Percentiles rank a stretch among this genome's conserved stretches.
Evolutionary conservation across 2,329 filamentous ascomycete species (phyloP).

Genomic region (Fusarium irregulare): DNA sequence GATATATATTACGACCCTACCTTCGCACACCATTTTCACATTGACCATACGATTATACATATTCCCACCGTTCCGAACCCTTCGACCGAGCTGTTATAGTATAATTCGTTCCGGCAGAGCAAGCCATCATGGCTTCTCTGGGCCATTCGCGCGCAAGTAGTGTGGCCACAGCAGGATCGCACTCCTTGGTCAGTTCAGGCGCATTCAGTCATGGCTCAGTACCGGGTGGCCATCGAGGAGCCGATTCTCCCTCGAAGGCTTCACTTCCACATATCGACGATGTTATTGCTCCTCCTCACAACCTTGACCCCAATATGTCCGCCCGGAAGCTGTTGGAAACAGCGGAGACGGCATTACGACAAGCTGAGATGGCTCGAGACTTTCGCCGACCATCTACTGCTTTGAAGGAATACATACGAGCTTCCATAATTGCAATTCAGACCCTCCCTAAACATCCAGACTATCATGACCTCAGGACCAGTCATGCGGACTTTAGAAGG

Average conservation of each 20-base stretch:
- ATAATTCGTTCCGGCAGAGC: conserved; percentile 12
- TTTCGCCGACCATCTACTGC: conserved; percentile 78
- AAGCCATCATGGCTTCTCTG: conserved; percentile 43
- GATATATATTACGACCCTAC: conserved; percentile 17
- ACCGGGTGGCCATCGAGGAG: conserved; percentile 46
- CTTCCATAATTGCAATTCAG: conserved; percentile 81
- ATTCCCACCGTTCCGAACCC: conserved; percentile 2
- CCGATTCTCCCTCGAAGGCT: conserved; percentile 44
- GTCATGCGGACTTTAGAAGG: conserved; percentile 60
- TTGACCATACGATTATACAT: background rate
- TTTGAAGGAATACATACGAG: conserved; percentile 85
- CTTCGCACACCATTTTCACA: conserved; percentile 1
- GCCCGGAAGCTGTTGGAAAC: conserved; percentile 65
- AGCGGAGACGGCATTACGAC: conserved; percentile 65
- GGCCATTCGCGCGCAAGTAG: conserved; percentile 44
- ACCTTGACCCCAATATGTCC: conserved; percentile 62
- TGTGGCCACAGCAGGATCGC: conserved; percentile 43
- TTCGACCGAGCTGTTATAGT: conserved; percentile 23
- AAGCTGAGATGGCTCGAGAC: conserved; percentile 70
- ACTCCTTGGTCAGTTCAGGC: conserved; percentile 49
- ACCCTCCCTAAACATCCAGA: conserved; percentile 81
- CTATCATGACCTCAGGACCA: conserved; percentile 71
- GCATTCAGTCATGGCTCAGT: conserved; percentile 47
- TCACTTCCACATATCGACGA: conserved; percentile 66
- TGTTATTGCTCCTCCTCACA: conserved; percentile 58